Evolutionary conservation across 495 filamentous ascomycete species (phyloP), one percentile per base, ranked within the genome.

Genomic region (Penicillium pulvis): DNA sequence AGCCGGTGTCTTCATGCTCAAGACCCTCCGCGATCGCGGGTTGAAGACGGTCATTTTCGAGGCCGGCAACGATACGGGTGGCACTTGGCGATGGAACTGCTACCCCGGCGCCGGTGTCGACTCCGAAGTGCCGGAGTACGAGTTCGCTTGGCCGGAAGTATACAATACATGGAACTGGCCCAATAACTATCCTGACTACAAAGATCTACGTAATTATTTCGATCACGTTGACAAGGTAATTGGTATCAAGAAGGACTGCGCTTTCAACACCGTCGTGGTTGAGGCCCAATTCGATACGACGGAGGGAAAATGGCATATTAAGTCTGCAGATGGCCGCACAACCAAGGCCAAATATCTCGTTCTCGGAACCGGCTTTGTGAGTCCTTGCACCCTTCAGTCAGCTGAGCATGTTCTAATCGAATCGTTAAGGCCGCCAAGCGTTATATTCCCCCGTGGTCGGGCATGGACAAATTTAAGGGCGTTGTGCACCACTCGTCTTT

Each of bases 101-200:
- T 84, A 83, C 45, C 81, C 81, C 1, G 58, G 72, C 14, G 67
- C 66, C 7, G 62, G 76, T 0, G 81, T 86, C 4, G 84, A 86
- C 63, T 76, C 71, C 3, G 67, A 76, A 39, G 68, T 77, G 0
- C 81, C 79, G 0, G 64, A 71, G 16, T 87, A 87, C 62, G 67
- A 83, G 61, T 79, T 75, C 41, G 78, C 76, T 4, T 74, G 75
- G 14, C 76, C 77, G 9, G 77, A 85, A 55, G 71, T 79, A 11
- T 86, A 75, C 69, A 74, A 81, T 56, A 71, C 74, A 28, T 85
- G 75, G 79, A 79, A 71, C n/a, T 87, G 80, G 80, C 68, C 67
- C 1, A 71, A 69, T 33, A 76, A 76, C 51, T 87, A 82, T 58
- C 83, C 84, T 0, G 69, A 64, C 39, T 78, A 75, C 44, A 53